Percentiles rank a stretch among this genome's conserved stretches.
Evolutionary conservation across 1,284 basidiomycete genomes (phyloP).

Genomic region (Irpex sp.): DNA sequence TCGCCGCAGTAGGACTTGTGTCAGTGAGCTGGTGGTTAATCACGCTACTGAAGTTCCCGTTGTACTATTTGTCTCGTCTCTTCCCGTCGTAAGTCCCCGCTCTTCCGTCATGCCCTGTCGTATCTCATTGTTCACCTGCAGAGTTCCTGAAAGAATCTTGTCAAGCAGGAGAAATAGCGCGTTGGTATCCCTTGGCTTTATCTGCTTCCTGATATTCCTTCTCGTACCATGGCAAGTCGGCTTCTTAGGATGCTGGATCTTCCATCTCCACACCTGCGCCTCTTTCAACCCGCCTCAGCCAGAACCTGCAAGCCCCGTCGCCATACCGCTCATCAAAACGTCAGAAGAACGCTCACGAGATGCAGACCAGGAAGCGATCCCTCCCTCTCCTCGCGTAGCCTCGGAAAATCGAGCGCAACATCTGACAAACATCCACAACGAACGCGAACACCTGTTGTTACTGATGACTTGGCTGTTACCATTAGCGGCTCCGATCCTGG

Average conservation of each 20-base stretch:
- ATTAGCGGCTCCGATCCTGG: slow-evolving; percentile 71
- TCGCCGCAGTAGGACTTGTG: slow-evolving; percentile 56
- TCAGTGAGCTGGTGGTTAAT: slow-evolving; percentile 46
- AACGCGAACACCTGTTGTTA: slow-evolving; percentile 60
- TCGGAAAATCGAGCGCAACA: background rate
- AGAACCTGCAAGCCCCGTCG: background rate
- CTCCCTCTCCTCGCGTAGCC: background rate
- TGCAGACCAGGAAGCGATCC: background rate
- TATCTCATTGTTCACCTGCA: slow-evolving; percentile 2
- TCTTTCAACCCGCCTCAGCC: slow-evolving; percentile 16
- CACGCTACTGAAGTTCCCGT: slow-evolving; percentile 13
- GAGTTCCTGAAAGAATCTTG: background rate
- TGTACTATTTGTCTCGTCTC: slow-evolving; percentile 15
- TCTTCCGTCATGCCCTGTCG: background rate
- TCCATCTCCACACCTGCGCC: slow-evolving; percentile 66
- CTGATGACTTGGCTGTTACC: slow-evolving; percentile 85
- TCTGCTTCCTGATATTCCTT: slow-evolving; percentile 65
- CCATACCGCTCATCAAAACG: slow-evolving; percentile 14
- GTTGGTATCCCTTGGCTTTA: slow-evolving; percentile 51
- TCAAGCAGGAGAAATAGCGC: slow-evolving; percentile 33
- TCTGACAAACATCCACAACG: slow-evolving; percentile 32
- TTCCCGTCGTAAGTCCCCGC: slow-evolving; percentile 34
- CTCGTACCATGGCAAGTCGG: slow-evolving; percentile 89
- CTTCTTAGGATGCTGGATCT: slow-evolving; percentile 75
- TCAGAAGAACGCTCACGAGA: slow-evolving; percentile 2